Evolutionary conservation across 176 grass and related monocot species (phyloP).

Genomic region (Carex cristatella): DNA sequence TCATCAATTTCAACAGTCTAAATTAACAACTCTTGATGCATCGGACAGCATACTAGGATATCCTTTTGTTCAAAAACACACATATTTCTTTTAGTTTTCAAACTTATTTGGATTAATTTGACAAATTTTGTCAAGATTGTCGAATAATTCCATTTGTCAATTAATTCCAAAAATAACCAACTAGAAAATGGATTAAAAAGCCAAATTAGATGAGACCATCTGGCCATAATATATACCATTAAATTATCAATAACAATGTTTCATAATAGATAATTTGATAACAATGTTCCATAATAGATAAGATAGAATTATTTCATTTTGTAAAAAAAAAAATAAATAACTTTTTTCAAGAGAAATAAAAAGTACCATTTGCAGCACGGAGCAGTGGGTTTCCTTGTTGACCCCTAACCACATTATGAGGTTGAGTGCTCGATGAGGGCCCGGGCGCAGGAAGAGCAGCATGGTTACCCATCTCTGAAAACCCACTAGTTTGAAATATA

Average conservation of each 20-base stretch:
- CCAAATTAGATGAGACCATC: background rate
- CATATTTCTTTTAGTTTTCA: background rate
- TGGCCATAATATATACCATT: background rate
- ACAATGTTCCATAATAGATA: background rate
- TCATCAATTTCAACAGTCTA: background rate
- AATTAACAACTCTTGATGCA: background rate
- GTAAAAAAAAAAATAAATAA: background rate
- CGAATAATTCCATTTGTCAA: background rate
- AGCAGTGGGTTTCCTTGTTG: conserved; percentile 48
- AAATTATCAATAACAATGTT: background rate
- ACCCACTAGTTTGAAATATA: conserved; percentile 51
- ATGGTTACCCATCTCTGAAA: conserved; percentile 50
- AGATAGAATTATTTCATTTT: background rate
- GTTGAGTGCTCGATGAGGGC: conserved; percentile 48
- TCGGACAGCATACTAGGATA: background rate
- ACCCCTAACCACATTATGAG: conserved; percentile 43
- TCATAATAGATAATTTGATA: background rate
- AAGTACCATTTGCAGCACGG: conserved; percentile 52
- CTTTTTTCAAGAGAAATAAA: background rate
- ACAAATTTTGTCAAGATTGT: background rate
- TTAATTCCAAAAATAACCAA: background rate
- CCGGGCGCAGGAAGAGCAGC: conserved; percentile 7
- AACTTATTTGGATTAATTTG: background rate
- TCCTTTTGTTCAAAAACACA: background rate
- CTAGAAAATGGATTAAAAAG: background rate